Evolutionary conservation across 495 filamentous ascomycete genomes (phyloP).

Genomic region (Lepraria neglecta): DNA sequence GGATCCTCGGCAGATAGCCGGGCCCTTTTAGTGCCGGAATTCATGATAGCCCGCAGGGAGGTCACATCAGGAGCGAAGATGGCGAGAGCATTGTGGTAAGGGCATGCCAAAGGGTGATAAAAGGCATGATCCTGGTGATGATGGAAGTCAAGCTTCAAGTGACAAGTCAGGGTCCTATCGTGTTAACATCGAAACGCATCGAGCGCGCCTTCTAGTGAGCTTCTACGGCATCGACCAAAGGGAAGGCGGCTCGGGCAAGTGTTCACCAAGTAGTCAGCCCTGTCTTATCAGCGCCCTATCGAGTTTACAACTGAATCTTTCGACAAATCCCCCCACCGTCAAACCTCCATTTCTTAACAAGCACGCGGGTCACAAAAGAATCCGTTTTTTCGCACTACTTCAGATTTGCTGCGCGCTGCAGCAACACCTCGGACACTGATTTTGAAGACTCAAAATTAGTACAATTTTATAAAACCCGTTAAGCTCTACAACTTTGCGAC

Average conservation of each 20-base stretch:
- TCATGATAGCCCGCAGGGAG: slow-evolving; percentile 18
- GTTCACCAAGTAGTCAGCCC: slow-evolving; percentile 14
- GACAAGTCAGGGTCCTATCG: neutral
- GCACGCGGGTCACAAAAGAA: too few relatives aligned
- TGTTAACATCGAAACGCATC: neutral
- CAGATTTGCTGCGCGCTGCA: too few relatives aligned
- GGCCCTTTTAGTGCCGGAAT: slow-evolving; percentile 21
- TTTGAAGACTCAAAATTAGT: too few relatives aligned
- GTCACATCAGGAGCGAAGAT: neutral
- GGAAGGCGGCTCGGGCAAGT: neutral
- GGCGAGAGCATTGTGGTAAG: neutral
- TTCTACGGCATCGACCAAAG: slow-evolving; percentile 2
- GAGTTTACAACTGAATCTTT: slow-evolving; percentile 5
- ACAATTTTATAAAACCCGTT: too few relatives aligned
- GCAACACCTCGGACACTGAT: too few relatives aligned
- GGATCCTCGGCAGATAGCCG: slow-evolving; percentile 20
- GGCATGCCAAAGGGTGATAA: neutral
- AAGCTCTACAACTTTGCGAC: too few relatives aligned
- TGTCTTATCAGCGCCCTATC: slow-evolving; percentile 22
- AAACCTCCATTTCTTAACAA: neutral
- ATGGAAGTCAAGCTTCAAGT: neutral
- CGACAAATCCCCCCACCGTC: slow-evolving; percentile 8
- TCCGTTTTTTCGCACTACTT: too few relatives aligned
- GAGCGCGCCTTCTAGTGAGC: slow-evolving; percentile 12
- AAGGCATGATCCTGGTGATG: neutral